Evolutionary conservation across 2,329 filamentous ascomycete genomes (phyloP), one percentile per base, ranked within the genome.

Genomic region (Berkeleyomyces basicola): DNA sequence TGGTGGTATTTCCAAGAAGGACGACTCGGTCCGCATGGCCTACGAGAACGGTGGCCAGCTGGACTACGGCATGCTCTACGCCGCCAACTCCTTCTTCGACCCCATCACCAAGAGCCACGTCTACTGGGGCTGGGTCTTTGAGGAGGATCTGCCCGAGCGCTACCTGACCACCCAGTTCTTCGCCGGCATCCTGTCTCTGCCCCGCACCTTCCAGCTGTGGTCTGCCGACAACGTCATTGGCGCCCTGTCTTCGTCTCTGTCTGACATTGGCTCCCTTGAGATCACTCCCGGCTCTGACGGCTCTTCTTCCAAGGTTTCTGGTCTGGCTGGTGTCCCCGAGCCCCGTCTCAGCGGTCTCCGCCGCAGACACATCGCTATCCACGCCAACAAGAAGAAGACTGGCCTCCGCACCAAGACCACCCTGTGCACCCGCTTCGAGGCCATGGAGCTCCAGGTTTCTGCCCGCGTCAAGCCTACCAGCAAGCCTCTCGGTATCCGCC

Each of bases 21-120:
- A 40, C 31, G 46, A 44, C 59, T 59, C 53, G 3, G 60, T 64
- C 14, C 53, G 61, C 44, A 59, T 64, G 37, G 11, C 44, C 31
- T 64, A 60, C 39, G 14, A 59, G 44, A 55, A 59, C 39, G 63
- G 59, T 44, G 62, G 60, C 6, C 51, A 65, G 37, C 64, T 68
- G 3, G 67, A 68, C 59, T 67, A 69, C 33, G 68, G 67, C 16
- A 44, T 66, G 16, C 46, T 67, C 9, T 68, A 69, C 61, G 68
- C 68, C 4, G 66, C 64, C 3, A 67, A 69, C 63, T 59, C 67
- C 3, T 68, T 69, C 65, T 61, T 61, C 37, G 68, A 68, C 44
- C 62, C 63, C 31, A 5, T 62, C 36, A 59, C 44, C 7, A 33
- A 61, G 31, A 46, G 53, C 10, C 40, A 62, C 46, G 47, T 64